Evolutionary conservation across 2,329 filamentous ascomycete species (phyloP), one percentile per base, ranked within the genome.

Genomic region (Ophiognomonia clavigignenti-juglandacearum): DNA sequence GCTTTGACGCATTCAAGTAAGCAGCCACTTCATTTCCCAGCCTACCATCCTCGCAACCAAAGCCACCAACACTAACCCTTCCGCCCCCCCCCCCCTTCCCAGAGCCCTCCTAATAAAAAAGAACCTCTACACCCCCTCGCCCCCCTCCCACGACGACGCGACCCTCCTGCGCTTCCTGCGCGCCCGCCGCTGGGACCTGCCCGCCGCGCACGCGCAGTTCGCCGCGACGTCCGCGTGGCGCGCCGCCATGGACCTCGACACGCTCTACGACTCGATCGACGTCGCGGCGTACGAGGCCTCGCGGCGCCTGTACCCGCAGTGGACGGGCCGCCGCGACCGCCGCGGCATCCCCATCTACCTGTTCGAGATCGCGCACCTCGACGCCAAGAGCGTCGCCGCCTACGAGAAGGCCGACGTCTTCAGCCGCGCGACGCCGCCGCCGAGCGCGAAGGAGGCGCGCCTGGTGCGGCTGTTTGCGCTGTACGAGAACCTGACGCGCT

Each of bases 401-500:
- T 95, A 96, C 68, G 86, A 92, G 61, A 86, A 85, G 60, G 69
- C 71, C 53, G 74, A 82, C 58, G 75, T 78, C 42, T 71, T 72
- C 18, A 74, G 73, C 35, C 73, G 77, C 50, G 76, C 58, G 75
- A 83, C 56, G 82, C 85, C 56, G 31, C 23, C 11, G 5, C 29
- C 23, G 79, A 84, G 53, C 78, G 80, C 54, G 85, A 83, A 58
- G 85, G 80, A 86, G 0, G 72, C 85, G 22, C 88, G 88, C 61
- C 78, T 96, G 60, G 74, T 96, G 43, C 86, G 89, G 20, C 77
- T 97, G 5, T 96, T 96, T 63, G 89, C 91, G 2, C 75, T 96
- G 14, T 97, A 97, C 71, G 92, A 97, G 70, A 93, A 93, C 67
- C 75, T 96, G 48, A 90, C 86, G 29, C 80, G 86, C 57, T 96